A percentile compares a stretch with the other conserved stretches of the same genome.
These are phyloP conservation scores for Ceriops decandra DNA, from an alignment of 345 rosid genomes.

Conservation along the genomic window DNA sequence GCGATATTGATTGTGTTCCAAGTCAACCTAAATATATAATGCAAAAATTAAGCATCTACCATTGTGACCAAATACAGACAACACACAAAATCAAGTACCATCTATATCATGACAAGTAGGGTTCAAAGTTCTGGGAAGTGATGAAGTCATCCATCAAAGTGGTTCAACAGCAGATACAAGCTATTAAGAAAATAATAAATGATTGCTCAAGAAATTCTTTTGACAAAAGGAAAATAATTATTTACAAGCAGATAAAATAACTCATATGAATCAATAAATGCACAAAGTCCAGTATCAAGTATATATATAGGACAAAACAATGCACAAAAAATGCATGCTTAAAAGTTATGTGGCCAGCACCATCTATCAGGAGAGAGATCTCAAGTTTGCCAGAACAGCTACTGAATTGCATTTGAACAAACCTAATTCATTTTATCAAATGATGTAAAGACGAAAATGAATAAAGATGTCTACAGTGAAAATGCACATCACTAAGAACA, in stretches of 20 bases:
- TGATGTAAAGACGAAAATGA: not conserved
- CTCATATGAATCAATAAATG: too few species aligned
- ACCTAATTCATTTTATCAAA: not conserved
- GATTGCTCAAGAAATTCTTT: too few species aligned
- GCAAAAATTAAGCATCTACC: not conserved
- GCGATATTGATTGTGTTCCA: constrained; percentile 96
- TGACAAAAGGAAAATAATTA: too few species aligned
- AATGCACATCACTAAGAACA: not conserved
- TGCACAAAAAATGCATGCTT: too few species aligned
- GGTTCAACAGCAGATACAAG: not conserved
- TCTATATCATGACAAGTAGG: not conserved
- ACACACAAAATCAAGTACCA: not conserved
- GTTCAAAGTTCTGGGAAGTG: not conserved
- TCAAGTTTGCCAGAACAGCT: not conserved
- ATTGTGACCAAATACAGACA: not conserved
- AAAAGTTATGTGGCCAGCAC: not conserved
- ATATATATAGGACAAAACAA: too few species aligned
- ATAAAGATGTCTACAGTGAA: not conserved
- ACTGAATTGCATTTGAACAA: not conserved
- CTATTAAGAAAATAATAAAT: not conserved
- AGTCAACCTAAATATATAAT: constrained; percentile 59
- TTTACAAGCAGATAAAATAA: too few species aligned
- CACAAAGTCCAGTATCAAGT: too few species aligned
- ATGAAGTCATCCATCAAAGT: not conserved
- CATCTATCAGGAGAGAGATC: not conserved